These are phyloP conservation scores for Xylariaceae sp. DNA, from an alignment of 2,329 filamentous ascomycete species.

Conservation along the genomic window DNA sequence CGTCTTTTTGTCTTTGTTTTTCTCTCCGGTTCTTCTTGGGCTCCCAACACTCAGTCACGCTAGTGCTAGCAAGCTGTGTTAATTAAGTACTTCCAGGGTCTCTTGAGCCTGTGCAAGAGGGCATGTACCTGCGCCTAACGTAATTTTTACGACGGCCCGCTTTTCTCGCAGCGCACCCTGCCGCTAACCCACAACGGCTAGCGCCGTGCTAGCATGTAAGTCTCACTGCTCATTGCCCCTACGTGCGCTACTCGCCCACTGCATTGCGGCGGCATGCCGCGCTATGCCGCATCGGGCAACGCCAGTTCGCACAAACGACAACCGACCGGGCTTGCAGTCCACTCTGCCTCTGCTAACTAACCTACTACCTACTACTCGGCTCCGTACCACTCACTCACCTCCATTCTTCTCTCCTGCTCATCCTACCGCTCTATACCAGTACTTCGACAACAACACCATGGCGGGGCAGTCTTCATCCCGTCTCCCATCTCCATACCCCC, in stretches of 20 bases:
- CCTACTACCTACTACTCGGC: neutral
- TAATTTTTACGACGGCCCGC: neutral
- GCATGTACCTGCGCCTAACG: neutral
- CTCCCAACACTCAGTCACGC: neutral
- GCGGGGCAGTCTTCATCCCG: constrained; percentile 19
- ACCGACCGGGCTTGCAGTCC: neutral
- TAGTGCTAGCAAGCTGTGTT: neutral
- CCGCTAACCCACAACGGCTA: neutral
- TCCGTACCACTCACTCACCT: neutral
- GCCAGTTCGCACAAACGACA: constrained; percentile 6
- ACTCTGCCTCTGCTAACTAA: neutral
- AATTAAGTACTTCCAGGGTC: neutral
- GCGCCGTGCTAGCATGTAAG: neutral
- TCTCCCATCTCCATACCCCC: constrained; percentile 8
- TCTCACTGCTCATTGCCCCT: constrained; percentile 27
- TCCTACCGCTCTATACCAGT: constrained; percentile 3
- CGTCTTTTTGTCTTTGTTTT: neutral
- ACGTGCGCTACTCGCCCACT: constrained; percentile 4
- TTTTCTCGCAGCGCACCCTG: neutral
- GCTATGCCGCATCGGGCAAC: neutral
- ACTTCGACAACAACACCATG: constrained; percentile 11
- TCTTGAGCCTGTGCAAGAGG: too few relatives aligned
- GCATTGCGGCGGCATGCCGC: constrained; percentile 8
- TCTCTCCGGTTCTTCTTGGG: neutral
- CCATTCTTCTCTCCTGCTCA: neutral